Conservation (phyloP, 202 grass and related monocot genomes). For the Schoenoplectus tabernaemontani region DNA sequence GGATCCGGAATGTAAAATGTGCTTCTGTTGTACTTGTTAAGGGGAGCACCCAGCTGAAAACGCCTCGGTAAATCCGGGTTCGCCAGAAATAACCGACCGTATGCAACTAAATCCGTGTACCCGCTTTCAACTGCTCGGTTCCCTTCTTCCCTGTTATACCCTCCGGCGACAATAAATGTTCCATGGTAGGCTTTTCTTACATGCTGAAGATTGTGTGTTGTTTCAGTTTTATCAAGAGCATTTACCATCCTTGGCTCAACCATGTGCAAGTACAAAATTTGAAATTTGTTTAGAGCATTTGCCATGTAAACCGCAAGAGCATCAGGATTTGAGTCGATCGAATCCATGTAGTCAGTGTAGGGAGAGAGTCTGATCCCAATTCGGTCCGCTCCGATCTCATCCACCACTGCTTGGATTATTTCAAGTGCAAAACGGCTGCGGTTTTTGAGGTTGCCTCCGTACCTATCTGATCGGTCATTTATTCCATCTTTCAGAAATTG, state of each 20-base stretch:
- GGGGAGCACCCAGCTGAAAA: constrained; percentile 47
- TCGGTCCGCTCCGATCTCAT: constrained; percentile 64
- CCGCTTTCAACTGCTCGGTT: constrained; percentile 40
- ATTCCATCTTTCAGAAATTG: constrained; percentile 74
- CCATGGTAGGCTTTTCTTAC: constrained; percentile 55
- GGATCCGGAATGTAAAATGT: constrained; percentile 65
- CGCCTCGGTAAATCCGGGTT: constrained; percentile 63
- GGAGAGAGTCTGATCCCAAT: constrained; percentile 70
- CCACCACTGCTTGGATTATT: constrained; percentile 47
- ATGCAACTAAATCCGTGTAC: constrained; percentile 65
- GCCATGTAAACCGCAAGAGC: constrained; percentile 58
- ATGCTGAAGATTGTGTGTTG: constrained; percentile 43
- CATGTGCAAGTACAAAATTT: constrained; percentile 44
- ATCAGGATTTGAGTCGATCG: constrained; percentile 46
- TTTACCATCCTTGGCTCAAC: constrained; percentile 64
- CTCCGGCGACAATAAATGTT: constrained; percentile 52
- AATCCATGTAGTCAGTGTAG: constrained; percentile 36
- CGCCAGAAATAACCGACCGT: constrained; percentile 54
- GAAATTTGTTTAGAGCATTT: constrained; percentile 42
- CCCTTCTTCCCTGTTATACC: constrained; percentile 54
- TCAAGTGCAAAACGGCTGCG: constrained; percentile 65
- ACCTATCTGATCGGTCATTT: constrained; percentile 60
- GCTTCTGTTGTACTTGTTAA: constrained; percentile 57
- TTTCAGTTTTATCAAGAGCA: constrained; percentile 40
- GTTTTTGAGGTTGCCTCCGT: constrained; percentile 67